These are phyloP conservation scores for Aphanomyces stellatus DNA, from an alignment of 352 stramenopile species.

Conservation along the genomic window DNA sequence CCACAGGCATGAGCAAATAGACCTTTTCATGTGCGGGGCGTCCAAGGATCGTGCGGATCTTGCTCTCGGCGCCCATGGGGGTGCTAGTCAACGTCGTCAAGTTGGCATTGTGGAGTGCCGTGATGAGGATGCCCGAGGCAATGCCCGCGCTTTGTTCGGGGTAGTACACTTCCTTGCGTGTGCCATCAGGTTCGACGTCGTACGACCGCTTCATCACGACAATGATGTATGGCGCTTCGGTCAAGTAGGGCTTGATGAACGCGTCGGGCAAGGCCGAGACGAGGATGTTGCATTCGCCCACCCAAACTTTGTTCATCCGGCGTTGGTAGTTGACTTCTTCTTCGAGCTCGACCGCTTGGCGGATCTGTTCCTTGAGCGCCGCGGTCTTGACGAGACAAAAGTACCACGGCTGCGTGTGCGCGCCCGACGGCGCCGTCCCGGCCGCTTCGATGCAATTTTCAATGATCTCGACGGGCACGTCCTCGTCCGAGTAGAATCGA, in stretches of 20 bases:
- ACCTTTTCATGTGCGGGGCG: slow-evolving; percentile 11
- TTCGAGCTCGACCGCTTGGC: slow-evolving; percentile 2
- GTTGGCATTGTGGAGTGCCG: slow-evolving; percentile 9
- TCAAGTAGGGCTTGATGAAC: slow-evolving; percentile 17
- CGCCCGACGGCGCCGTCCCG: slow-evolving; percentile 6
- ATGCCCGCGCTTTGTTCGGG: slow-evolving; percentile 3
- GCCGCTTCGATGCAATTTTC: slow-evolving; percentile 3
- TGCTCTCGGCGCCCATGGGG: slow-evolving; percentile 14
- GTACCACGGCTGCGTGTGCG: slow-evolving; percentile 10
- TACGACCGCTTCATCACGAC: slow-evolving; percentile 15
- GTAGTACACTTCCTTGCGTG: slow-evolving; percentile 12
- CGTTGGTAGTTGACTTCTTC: slow-evolving; percentile 15
- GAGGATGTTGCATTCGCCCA: background rate
- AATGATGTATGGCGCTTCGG: slow-evolving; percentile 7
- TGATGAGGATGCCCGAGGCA: slow-evolving; percentile 13
- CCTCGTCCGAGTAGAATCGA: slow-evolving; percentile 8
- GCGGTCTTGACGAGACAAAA: slow-evolving; percentile 1
- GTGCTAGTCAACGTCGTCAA: slow-evolving; percentile 12
- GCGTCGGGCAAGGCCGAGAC: slow-evolving; percentile 2
- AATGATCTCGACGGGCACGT: background rate
- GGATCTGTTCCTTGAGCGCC: background rate
- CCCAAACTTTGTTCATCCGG: slow-evolving; percentile 12
- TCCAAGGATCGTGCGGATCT: slow-evolving; percentile 1
- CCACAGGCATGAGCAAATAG: slow-evolving; percentile 15
- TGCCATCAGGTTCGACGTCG: background rate